phyloP scores from a whole-genome alignment of 1,284 basidiomycete genomes.

The Ustilago xerochloae region DNA sequence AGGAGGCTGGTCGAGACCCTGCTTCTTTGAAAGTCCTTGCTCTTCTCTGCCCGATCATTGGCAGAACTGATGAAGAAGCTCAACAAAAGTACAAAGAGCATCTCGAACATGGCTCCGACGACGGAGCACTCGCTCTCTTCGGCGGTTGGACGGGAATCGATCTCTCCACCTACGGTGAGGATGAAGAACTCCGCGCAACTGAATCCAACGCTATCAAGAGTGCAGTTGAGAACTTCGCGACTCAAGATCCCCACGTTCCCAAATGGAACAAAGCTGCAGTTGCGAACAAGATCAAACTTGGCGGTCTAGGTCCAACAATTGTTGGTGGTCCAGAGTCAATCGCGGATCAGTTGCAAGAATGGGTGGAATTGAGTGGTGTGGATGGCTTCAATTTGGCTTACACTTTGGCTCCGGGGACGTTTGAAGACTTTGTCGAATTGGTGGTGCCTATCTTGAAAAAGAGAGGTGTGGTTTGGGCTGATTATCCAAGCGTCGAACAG shows the following conservation, averaged over 20 bases:
- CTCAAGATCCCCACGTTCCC: constrained; percentile 57
- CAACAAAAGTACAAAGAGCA: constrained; percentile 62
- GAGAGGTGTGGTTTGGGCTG: constrained; percentile 60
- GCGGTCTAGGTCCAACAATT: constrained; percentile 62
- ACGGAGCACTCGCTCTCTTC: constrained; percentile 67
- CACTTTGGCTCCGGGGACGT: constrained; percentile 56
- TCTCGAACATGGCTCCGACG: constrained; percentile 52
- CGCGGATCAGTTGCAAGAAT: constrained; percentile 55
- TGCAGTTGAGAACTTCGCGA: constrained; percentile 60
- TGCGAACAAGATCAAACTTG: constrained; percentile 61
- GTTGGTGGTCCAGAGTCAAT: constrained; percentile 47
- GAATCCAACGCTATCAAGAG: constrained; percentile 63
- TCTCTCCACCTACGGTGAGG: constrained; percentile 50
- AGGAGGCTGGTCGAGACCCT: constrained; percentile 60
- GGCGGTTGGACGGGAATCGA: constrained; percentile 67
- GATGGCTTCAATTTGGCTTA: constrained; percentile 65
- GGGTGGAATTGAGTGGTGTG: constrained; percentile 55
- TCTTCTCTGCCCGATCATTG: constrained; percentile 62
- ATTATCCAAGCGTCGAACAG: constrained; percentile 49
- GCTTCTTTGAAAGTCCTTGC: constrained; percentile 63
- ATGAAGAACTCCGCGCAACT: constrained; percentile 59
- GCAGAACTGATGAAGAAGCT: constrained; percentile 64
- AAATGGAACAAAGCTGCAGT: constrained; percentile 63
- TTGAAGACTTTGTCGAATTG: constrained; percentile 54
- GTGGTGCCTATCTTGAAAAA: constrained; percentile 60